Conservation (phyloP, 73 alveolate genomes). For the Blepharisma japonicum region DNA sequence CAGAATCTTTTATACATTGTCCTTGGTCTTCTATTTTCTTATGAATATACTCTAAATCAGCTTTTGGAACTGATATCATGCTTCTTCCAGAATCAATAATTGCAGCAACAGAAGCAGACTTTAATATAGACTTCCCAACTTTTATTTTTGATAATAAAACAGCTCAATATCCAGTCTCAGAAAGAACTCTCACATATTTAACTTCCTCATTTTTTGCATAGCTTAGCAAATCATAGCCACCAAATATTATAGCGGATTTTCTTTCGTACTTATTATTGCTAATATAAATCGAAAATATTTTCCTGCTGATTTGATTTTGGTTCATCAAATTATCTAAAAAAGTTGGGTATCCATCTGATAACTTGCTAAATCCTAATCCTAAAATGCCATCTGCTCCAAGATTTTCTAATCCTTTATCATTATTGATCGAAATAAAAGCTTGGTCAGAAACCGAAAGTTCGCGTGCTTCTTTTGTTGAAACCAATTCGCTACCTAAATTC, state of each 20-base stretch:
- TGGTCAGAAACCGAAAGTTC: neutral
- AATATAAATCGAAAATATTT: neutral
- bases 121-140: too few species aligned
- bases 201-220: neutral
- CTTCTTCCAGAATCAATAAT: too few species aligned
- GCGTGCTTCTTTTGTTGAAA: too few species aligned
- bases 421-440: neutral
- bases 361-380: neutral
- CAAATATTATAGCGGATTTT: neutral
- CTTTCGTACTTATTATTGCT: neutral
- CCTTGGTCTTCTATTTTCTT: too few species aligned
- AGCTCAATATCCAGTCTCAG: too few species aligned
- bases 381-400: neutral
- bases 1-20: too few species aligned
- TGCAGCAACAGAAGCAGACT: too few species aligned
- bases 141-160: too few species aligned
- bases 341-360: conserved; percentile 26
- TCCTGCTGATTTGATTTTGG: neutral
- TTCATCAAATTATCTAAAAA: neutral
- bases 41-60: too few species aligned
- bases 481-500: too few species aligned
- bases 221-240: neutral
- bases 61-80: too few species aligned
- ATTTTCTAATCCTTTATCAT: neutral
- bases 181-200: too few species aligned